A percentile compares a stretch with the other conserved stretches of the same genome.
Evolutionary conservation across 225 moss, liverwort and hornwort species (phyloP).

Genomic region (Asterella californica): DNA sequence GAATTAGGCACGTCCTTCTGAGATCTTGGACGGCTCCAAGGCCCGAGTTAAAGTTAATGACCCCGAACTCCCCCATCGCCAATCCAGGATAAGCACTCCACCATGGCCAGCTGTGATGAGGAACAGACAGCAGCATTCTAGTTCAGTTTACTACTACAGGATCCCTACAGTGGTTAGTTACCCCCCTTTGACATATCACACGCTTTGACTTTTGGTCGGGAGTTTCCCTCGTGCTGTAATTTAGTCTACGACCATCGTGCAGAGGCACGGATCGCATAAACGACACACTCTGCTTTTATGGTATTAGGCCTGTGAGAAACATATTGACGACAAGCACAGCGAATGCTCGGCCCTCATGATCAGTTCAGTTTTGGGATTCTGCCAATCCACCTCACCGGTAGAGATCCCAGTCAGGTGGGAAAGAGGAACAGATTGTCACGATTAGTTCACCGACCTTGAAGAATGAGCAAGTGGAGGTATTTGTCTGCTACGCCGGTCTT

Average conservation of each 20-base stretch:
- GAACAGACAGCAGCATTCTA: neutral
- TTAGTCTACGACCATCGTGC: constrained; percentile 1
- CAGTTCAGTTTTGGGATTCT: neutral
- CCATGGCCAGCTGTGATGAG: neutral
- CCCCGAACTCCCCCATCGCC: neutral
- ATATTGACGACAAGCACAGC: constrained; percentile 7
- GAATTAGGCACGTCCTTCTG: neutral
- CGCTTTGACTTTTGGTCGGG: neutral
- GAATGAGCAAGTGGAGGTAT: neutral
- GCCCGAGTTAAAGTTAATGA: neutral
- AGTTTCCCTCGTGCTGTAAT: neutral
- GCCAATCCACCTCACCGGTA: neutral
- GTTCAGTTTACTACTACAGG: neutral
- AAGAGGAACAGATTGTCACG: neutral
- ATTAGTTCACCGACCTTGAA: neutral
- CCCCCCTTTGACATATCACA: neutral
- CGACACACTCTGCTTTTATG: neutral
- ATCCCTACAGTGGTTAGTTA: neutral
- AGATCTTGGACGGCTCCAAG: neutral
- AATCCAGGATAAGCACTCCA: constrained; percentile 6
- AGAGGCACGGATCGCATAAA: neutral
- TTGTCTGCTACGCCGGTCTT: no score
- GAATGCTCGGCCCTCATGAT: neutral
- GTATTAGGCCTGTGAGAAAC: neutral
- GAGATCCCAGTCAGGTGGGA: neutral